These are phyloP conservation scores for Psilocybe tampanensis DNA, from an alignment of 768 basidiomycete genomes.

Conservation along the genomic window DNA sequence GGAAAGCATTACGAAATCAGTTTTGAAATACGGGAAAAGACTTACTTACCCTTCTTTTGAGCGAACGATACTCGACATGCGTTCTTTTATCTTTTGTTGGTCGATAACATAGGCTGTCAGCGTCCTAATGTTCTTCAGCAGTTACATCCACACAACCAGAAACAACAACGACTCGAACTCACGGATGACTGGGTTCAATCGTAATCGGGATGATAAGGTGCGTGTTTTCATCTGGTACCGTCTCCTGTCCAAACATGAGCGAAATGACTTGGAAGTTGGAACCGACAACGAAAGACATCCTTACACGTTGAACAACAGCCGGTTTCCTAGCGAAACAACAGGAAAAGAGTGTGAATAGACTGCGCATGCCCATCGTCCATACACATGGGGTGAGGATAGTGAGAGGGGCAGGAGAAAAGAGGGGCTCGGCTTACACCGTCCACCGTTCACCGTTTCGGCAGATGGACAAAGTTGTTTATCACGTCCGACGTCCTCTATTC, in stretches of 20 bases:
- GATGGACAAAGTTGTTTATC: too few relatives aligned
- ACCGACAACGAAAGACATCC: neutral
- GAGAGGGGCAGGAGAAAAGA: too few relatives aligned
- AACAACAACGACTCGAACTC: neutral
- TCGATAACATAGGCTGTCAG: slow-evolving; percentile 32
- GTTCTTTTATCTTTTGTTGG: slow-evolving; percentile 51
- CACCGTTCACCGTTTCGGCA: too few relatives aligned
- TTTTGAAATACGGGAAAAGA: neutral
- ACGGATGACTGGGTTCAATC: slow-evolving; percentile 17
- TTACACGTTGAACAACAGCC: neutral
- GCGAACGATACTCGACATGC: slow-evolving; percentile 55
- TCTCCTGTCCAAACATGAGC: neutral
- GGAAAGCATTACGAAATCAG: neutral
- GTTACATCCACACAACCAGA: neutral
- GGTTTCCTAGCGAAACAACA: neutral
- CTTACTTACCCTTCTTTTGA: slow-evolving; percentile 58
- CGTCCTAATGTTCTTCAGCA: too few relatives aligned
- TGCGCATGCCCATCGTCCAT: too few relatives aligned
- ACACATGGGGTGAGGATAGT: too few relatives aligned
- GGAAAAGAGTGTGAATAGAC: neutral
- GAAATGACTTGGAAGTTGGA: too few relatives aligned
- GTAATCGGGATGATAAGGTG: slow-evolving; percentile 31
- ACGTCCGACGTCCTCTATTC: too few relatives aligned
- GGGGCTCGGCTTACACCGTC: too few relatives aligned
- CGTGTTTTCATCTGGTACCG: slow-evolving; percentile 23